phyloP scores from a whole-genome alignment of 1,139 yeast genomes.

The Pichia sp. region DNA sequence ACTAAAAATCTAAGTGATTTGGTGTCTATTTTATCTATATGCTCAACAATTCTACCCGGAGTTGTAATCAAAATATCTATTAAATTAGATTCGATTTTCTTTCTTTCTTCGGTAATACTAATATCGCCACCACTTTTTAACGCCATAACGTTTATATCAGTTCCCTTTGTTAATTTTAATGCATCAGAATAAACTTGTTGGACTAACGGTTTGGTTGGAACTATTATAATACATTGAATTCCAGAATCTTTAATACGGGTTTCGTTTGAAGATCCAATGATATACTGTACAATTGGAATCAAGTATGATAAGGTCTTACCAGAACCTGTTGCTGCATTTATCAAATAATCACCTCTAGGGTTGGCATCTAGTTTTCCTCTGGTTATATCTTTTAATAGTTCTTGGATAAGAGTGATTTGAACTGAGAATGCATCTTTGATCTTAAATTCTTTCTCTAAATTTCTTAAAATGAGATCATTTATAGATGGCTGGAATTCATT shows the following conservation, averaged over 20 bases:
- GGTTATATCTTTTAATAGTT: constrained; percentile 49
- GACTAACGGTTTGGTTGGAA: constrained; percentile 89
- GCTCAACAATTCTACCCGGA: constrained; percentile 96
- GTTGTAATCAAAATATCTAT: constrained; percentile 86
- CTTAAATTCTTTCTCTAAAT: constrained; percentile 43
- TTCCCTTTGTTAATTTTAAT: constrained; percentile 59
- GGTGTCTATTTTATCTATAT: constrained; percentile 48
- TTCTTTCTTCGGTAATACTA: constrained; percentile 66
- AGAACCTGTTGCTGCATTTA: constrained; percentile 95
- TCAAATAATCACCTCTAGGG: constrained; percentile 69
- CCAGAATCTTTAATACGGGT: constrained; percentile 61
- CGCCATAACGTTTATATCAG: constrained; percentile 58
- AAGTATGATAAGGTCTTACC: constrained; percentile 94
- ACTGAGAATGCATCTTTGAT: constrained; percentile 70
- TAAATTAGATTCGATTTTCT: constrained; percentile 41
- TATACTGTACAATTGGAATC: constrained; percentile 74
- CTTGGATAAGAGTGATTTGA: constrained; percentile 64
- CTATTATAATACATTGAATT: constrained; percentile 72
- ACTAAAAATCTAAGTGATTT: constrained; percentile 64
- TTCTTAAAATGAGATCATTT: constrained; percentile 40
- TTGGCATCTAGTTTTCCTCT: constrained; percentile 55
- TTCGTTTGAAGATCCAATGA: constrained; percentile 36
- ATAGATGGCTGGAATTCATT: constrained; percentile 39
- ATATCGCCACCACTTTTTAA: constrained; percentile 52
- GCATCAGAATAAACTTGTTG: constrained; percentile 76